Base-by-base conservation (phyloP, 1,284 basidiomycete genomes). In the Rhodofomes roseus region DNA sequence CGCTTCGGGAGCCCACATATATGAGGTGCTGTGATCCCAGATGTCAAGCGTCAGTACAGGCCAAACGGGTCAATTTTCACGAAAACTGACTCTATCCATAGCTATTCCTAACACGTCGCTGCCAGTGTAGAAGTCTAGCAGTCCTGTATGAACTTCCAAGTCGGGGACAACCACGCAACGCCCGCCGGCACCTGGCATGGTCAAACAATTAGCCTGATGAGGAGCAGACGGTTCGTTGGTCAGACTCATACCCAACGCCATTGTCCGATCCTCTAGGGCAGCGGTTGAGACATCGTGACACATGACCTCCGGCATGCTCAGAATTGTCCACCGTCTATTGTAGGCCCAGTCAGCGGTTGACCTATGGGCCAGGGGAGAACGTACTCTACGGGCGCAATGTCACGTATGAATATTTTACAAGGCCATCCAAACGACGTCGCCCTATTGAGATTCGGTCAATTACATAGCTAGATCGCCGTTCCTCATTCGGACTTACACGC, bases 1-100 rank as follows among this genome's bases (percentile, higher is more conserved):
- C 89, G 57, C 81, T 85, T 9, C 89, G 80, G n/a, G 81, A 73
- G 22, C 88, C 88, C 0, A 85, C 74, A 63, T 86, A 86, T 20
- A 88, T 70, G 4, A 82, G 68, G 48, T 78, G 71, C 87, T 90
- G 57, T 50, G 57, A 52, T 18, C 31, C 4, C 31, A 34, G 31
- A 4, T 11, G 11, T 34, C 31, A 34, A 34, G 31, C 31, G 31
- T 5, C 11, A 34, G n/a, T n/a, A n/a, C n/a, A n/a, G n/a, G n/a
- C n/a, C n/a, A n/a, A n/a, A n/a, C n/a, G n/a, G n/a, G n/a, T n/a
- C n/a, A n/a, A n/a, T n/a, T n/a, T n/a, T n/a, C n/a, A 18, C 1
- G 36, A 41, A 2, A 18, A 68, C 76, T 20, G 58, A 86, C 87
- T 39, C 79, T 71, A 48, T 75, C 66, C 63, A 83, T 82, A 52